Base-by-base conservation (phyloP, 345 rosid species). In the Moricandia arvensis region DNA sequence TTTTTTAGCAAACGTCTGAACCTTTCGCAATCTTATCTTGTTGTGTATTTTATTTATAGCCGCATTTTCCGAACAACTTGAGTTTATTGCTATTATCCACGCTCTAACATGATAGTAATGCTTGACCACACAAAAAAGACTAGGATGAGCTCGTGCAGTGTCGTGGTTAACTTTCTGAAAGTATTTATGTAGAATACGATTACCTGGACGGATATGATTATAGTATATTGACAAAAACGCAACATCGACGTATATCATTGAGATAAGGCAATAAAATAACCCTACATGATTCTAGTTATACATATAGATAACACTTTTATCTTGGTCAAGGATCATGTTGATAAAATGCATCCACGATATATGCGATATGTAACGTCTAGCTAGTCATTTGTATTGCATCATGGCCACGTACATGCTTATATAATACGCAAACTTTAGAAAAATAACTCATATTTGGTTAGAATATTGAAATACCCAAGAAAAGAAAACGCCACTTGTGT, bases 21-120 rank as follows among this genome's bases (percentile, higher is more conserved):
- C 57, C 80, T 71, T 47, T 77, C 81, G 5, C 35, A 18, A 78
- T 72, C 77, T 66, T 59, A 78, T 78, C 75, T 59, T 4, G 63
- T 29, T 38, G 58, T 65, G 59, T 77, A 59, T 72, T 59, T 71
- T 43, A 64, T 45, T 41, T 29, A 0, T 59, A 66, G 72, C 73
- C 73, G 68, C 76, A 71, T 47, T 43, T 16, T 8, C 43, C 8
- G 8, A 24, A 55, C 21, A 33, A 55, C 31, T 26, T 10, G 53
- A 43, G 5, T 9, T 47, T 33, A 63, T 60, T 24, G 38, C 67
- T 59, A 64, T 66, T 57, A 18, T 57, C 24, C 27, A 33, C n/a
- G 33, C 34, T 53, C n/a, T 34, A 30, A 1, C 2, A 43, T 18
- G 3, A 15, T 59, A 49, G 16, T 26, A 75, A 21, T 59, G 6